Conservation (phyloP, 352 stramenopile species). For the Globisporangium acanthophoron region DNA sequence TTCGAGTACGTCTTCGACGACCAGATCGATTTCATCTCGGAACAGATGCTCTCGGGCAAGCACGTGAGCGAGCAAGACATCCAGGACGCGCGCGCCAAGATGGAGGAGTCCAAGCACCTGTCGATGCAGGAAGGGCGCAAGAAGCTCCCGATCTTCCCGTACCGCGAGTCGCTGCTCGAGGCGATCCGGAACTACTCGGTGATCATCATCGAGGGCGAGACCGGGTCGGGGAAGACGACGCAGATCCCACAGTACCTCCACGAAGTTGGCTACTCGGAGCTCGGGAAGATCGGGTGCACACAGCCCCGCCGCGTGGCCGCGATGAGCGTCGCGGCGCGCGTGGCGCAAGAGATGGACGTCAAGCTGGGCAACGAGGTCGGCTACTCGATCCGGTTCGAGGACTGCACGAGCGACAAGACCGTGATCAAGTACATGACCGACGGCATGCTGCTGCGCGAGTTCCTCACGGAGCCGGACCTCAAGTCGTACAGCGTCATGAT, state of each 20-base stretch:
- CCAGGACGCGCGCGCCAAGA: slow-evolving; percentile 58
- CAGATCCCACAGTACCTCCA: slow-evolving; percentile 98
- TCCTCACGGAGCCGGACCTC: slow-evolving; percentile 97
- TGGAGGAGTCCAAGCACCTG: slow-evolving; percentile 84
- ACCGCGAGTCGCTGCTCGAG: slow-evolving; percentile 96
- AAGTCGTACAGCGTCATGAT: slow-evolving; percentile 97
- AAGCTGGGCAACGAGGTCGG: slow-evolving; percentile 97
- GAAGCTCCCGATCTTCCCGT: slow-evolving; percentile 97
- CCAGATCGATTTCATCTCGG: slow-evolving; percentile 98
- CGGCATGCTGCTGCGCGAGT: slow-evolving; percentile 98
- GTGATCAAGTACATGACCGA: slow-evolving; percentile 99
- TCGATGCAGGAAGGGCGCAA: slow-evolving; percentile 95
- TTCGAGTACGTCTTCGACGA: slow-evolving; percentile 98
- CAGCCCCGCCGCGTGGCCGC: slow-evolving; percentile 97
- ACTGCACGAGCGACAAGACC: slow-evolving; percentile 97
- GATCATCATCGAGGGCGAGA: slow-evolving; percentile 89
- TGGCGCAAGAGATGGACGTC: slow-evolving; percentile 98
- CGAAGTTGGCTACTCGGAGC: slow-evolving; percentile 96
- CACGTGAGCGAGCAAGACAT: slow-evolving; percentile 82
- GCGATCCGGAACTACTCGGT: slow-evolving; percentile 94
- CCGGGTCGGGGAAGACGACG: slow-evolving; percentile 97
- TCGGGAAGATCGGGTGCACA: slow-evolving; percentile 94
- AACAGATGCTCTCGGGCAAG: slow-evolving; percentile 83
- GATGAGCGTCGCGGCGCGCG: slow-evolving; percentile 98
- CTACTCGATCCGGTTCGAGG: slow-evolving; percentile 99